Evolutionary conservation across 768 basidiomycete genomes (phyloP).

Genomic region (Amanita subjunquillea): DNA sequence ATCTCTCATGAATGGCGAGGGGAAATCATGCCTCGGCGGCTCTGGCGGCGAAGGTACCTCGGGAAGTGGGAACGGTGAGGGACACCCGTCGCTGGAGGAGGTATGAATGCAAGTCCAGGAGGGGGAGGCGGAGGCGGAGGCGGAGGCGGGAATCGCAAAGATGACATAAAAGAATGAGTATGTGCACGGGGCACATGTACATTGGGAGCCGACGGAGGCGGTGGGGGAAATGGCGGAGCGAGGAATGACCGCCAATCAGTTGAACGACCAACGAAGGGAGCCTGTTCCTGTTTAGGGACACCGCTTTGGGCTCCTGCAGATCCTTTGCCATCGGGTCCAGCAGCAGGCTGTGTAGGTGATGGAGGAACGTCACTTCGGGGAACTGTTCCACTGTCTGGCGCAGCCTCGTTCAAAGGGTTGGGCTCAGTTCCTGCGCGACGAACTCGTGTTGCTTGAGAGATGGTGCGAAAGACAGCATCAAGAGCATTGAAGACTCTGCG

Average conservation of each 20-base stretch:
- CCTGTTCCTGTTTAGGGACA: background rate
- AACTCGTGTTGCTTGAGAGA: conserved; percentile 25
- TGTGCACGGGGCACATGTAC: conserved; percentile 2
- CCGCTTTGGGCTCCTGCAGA: background rate
- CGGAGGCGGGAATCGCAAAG: background rate
- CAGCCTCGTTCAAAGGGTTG: background rate
- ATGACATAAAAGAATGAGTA: background rate
- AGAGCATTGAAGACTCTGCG: conserved; percentile 54
- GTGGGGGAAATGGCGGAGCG: background rate
- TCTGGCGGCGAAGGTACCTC: conserved; percentile 10
- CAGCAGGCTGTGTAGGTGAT: background rate
- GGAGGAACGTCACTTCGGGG: background rate
- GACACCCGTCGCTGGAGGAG: conserved; percentile 9
- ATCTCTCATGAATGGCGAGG: background rate
- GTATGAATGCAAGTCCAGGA: conserved; percentile 9
- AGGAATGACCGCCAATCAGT: conserved; percentile 4
- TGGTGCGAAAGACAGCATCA: conserved; percentile 42
- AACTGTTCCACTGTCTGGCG: background rate
- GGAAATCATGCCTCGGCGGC: background rate
- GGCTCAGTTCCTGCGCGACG: conserved; percentile 4
- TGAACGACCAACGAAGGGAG: background rate
- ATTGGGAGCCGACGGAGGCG: conserved; percentile 7
- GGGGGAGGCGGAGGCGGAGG: conserved; percentile 7
- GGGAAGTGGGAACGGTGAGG: conserved; percentile 8
- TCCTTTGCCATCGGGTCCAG: background rate